A percentile compares a stretch with the other conserved stretches of the same genome.
These are phyloP conservation scores for Oryza longistaminata DNA, from an alignment of 176 grass and related monocot genomes.

Conservation along the genomic window DNA sequence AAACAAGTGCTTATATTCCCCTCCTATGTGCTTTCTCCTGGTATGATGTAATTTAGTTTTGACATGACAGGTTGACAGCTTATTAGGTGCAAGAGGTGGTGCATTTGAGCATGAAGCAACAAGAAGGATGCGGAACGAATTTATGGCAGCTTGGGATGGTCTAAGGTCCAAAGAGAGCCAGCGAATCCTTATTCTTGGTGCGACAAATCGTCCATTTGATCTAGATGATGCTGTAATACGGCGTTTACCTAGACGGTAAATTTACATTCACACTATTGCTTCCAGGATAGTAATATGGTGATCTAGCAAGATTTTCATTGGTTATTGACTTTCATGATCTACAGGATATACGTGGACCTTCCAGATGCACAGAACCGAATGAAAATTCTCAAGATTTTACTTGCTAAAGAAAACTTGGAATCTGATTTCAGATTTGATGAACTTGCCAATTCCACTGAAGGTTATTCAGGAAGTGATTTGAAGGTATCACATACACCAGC, in stretches of 20 bases:
- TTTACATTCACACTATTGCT: not conserved
- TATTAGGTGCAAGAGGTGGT: constrained; percentile 94
- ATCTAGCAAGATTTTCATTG: constrained; percentile 12
- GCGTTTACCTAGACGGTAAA: constrained; percentile 89
- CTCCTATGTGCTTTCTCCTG: not conserved
- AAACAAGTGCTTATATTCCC: not conserved
- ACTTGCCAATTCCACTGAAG: constrained; percentile 88
- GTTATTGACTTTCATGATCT: constrained; percentile 16
- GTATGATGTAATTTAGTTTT: constrained; percentile 18
- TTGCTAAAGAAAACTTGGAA: constrained; percentile 93
- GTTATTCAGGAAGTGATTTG: constrained; percentile 96
- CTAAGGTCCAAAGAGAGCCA: constrained; percentile 91
- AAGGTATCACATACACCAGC: constrained; percentile 40
- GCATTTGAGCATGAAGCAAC: constrained; percentile 98
- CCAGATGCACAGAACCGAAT: constrained; percentile 75
- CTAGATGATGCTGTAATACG: constrained; percentile 97
- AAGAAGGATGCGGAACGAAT: constrained; percentile 93
- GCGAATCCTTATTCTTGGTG: constrained; percentile 90
- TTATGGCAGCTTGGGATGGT: constrained; percentile 99
- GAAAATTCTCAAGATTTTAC: constrained; percentile 90
- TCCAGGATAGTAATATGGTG: constrained; percentile 17
- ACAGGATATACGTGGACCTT: constrained; percentile 94
- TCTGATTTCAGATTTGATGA: constrained; percentile 69
- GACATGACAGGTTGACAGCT: constrained; percentile 79
- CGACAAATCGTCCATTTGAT: constrained; percentile 96